Evolutionary conservation across 106 monocot species (phyloP), one percentile per base, ranked within the genome.

Genomic region (Dendrobium nobile): DNA sequence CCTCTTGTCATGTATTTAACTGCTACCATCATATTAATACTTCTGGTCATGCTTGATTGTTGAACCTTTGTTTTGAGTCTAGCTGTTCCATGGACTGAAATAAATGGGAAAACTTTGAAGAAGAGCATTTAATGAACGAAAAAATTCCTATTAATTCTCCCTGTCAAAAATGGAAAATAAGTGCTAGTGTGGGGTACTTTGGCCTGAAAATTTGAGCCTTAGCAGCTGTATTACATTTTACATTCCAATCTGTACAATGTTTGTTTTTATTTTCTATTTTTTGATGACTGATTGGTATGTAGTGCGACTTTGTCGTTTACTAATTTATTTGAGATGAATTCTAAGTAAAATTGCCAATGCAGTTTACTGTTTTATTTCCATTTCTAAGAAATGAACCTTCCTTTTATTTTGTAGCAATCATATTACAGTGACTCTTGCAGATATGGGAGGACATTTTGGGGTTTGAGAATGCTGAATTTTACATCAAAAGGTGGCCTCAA

Each of bases 381-480:
- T 44, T 44, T 4, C 43, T 74, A 74, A 72, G 33, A 72, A 74
- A 44, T 74, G 43, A 42, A 44, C 74, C 19, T 74, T 43, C 4
- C 19, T 17, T 22, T 74, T 74, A 20, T 42, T 5, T 37, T 70
- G 37, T 70, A 70, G 33, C 70, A 70, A 70, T 70, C 20, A 37
- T 70, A 70, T 70, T 70, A 28, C 28, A 70, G 70, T 70, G 70
- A n/a, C 13, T 65, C 83, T 77, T 88, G 77, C 84, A 96, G 96
- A 96, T 96, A 92, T 96, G 96, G 96, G 96, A 96, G 75, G 96
- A 96, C 65, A 96, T 96, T 78, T 87, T 96, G 75, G 96, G 96
- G 68, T 96, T 96, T 87, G 96, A 96, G 75, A 96, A 96, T 86
- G 96, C 96, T 78, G 96, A 96, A 51, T 96, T 96, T 82, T 96